Evolutionary conservation across 257 asterid species (phyloP), one percentile per base, ranked within the genome.

Genomic region (Solanum pinnatisectum): DNA sequence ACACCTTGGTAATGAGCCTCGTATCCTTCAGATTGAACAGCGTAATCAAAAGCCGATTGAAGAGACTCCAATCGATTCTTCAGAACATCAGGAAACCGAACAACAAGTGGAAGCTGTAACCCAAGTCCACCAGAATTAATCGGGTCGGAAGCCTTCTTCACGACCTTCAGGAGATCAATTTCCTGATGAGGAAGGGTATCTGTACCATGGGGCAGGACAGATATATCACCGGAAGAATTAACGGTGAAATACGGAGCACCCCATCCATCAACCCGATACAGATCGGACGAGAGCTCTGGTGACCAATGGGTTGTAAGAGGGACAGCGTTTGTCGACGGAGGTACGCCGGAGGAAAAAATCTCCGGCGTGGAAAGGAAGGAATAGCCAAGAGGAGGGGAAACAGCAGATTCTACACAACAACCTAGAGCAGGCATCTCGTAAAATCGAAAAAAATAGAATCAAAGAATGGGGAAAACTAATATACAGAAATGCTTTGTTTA

Each of bases 221-320:
- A 84, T 20, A 97, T 91, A 89, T 96, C 93, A 42, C 99, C 99
- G 90, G 92, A 91, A 9, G 93, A 91, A 59, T 96, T 97, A 15
- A 97, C 94, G n/a, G 91, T 67, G 92, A 97, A 97, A 91, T 97
- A 97, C 12, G 99, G 99, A 30, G 93, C 96, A 15, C 99, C 99
- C 99, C 99, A 97, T 3, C 96, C 98, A 49, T 96, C 98, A 0
- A 97, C 93, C 56, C 94, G 89, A 91, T 97, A 97, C 0, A 96
- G 92, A 25, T 91, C 65, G n/a, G 98, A 83, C 16, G 99, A 97
- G 36, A 92, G 94, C 32, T 93, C 89, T 2, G 98, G 89, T 0
- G 98, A 91, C 99, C 99, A 97, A 63, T 83, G 88, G 83, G 91
- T 88, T 36, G 92, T 25, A 56, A 89, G 3, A 27, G 60, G 59